Evolutionary conservation across 2,329 filamentous ascomycete species (phyloP).

Genomic region (Harringtonia aguacate): DNA sequence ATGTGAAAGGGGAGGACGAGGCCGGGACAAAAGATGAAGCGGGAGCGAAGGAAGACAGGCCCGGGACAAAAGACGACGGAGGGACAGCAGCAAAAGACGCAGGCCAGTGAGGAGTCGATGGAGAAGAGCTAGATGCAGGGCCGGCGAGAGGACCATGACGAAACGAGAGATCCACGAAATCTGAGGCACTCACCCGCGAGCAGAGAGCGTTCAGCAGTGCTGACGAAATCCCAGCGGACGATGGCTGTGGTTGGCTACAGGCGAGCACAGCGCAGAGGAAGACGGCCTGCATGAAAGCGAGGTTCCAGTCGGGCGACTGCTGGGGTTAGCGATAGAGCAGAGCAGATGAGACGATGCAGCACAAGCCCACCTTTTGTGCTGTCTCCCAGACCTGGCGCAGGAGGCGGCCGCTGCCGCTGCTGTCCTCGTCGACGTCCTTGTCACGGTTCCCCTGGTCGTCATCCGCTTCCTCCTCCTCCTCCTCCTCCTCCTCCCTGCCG

Average conservation of each 20-base stretch:
- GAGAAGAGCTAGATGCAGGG: background rate
- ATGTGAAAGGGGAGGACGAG: too few relatives aligned
- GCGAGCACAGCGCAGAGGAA: constrained; percentile 44
- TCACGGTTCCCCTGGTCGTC: background rate
- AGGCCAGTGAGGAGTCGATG: background rate
- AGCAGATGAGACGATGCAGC: background rate
- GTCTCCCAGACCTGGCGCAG: background rate
- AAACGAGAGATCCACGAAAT: constrained; percentile 13
- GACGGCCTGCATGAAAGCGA: constrained; percentile 42
- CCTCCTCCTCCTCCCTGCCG: too few relatives aligned
- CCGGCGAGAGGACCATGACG: too few relatives aligned
- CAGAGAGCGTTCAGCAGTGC: constrained; percentile 38
- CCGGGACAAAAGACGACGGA: background rate
- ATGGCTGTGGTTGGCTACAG: constrained; percentile 29
- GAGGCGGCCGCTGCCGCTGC: background rate
- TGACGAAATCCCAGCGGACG: constrained; percentile 26
- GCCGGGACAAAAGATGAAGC: too few relatives aligned
- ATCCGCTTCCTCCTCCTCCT: background rate
- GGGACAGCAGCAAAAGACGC: background rate
- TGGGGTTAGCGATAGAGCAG: background rate
- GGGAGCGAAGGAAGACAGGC: too few relatives aligned
- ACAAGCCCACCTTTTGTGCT: background rate
- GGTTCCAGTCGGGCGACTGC: constrained; percentile 32
- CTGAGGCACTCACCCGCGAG: constrained; percentile 37
- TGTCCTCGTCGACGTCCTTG: background rate